These are phyloP conservation scores for Boechera retrofracta DNA, from an alignment of 345 rosid genomes.

Conservation along the genomic window DNA sequence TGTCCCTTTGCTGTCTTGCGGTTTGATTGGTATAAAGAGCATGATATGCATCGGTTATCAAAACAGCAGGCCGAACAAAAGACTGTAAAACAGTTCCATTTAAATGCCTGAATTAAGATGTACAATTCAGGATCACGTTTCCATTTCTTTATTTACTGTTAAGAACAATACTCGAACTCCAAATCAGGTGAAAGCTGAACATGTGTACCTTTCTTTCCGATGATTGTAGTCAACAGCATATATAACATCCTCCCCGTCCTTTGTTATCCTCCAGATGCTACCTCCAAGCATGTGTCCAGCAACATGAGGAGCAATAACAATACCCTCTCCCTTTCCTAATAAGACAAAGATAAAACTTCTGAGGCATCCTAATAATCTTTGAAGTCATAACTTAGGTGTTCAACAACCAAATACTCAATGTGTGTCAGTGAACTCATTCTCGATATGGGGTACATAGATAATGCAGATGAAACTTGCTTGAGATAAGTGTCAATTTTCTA, in stretches of 20 bases:
- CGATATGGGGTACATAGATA: not conserved
- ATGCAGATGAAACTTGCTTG: conserved; percentile 7
- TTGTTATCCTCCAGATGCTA: conserved; percentile 93
- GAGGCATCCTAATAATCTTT: conserved; percentile 8
- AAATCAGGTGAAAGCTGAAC: conserved; percentile 32
- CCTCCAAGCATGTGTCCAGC: conserved; percentile 99
- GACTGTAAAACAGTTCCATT: conserved; percentile 95
- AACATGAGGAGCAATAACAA: conserved; percentile 92
- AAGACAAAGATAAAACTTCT: not conserved
- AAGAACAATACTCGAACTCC: conserved; percentile 5
- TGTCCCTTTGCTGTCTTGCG: conserved; percentile 84
- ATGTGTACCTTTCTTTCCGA: conserved; percentile 83
- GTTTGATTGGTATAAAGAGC: conserved; percentile 85
- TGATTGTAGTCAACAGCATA: conserved; percentile 98
- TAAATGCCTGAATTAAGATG: conserved; percentile 75
- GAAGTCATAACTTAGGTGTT: not conserved
- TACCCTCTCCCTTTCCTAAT: conserved; percentile 95
- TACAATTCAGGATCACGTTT: conserved; percentile 22
- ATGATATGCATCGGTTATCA: conserved; percentile 91
- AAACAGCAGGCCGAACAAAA: conserved; percentile 94
- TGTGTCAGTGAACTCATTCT: not conserved
- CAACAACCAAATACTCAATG: conserved; percentile 9
- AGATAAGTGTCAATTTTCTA: not conserved
- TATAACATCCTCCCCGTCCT: conserved; percentile 97
- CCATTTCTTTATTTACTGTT: conserved; percentile 6